Evolutionary conservation across 2,329 filamentous ascomycete species (phyloP).

Genomic region (Hypoxylon sp.): DNA sequence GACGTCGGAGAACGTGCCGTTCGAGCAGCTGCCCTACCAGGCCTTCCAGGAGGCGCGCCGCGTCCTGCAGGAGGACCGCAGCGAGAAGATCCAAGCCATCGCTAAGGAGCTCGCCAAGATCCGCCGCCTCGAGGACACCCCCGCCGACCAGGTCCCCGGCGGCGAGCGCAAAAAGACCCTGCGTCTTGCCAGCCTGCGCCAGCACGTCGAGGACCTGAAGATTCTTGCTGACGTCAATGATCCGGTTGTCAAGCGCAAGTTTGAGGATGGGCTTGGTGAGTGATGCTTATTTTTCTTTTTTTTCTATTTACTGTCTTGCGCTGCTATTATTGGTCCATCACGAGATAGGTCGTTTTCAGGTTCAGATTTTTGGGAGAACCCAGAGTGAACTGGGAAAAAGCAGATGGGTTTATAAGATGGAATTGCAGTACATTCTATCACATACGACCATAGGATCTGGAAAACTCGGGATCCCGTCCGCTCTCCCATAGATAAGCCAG

Average conservation of each 20-base stretch:
- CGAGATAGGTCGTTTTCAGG: neutral
- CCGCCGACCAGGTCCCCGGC: constrained; percentile 65
- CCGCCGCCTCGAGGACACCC: constrained; percentile 67
- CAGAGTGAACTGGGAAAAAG: constrained; percentile 4
- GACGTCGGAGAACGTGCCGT: constrained; percentile 74
- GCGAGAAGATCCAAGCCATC: constrained; percentile 81
- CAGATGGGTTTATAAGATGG: constrained; percentile 13
- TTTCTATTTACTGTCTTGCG: neutral
- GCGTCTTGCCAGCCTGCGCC: constrained; percentile 73
- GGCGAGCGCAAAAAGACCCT: constrained; percentile 72
- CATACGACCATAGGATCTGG: constrained; percentile 34
- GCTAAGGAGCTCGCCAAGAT: constrained; percentile 73
- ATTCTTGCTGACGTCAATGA: constrained; percentile 95
- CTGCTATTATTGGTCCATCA: too few species aligned
- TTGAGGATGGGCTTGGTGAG: constrained; percentile 89
- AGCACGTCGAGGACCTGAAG: constrained; percentile 80
- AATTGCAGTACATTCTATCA: constrained; percentile 8
- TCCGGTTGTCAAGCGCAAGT: constrained; percentile 88
- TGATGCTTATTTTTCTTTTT: constrained; percentile 20
- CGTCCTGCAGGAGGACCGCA: constrained; percentile 79
- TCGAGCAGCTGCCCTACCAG: constrained; percentile 95
- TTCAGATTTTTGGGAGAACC: neutral
- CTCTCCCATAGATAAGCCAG: constrained; percentile 32
- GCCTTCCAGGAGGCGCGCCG: constrained; percentile 96
- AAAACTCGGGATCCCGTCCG: constrained; percentile 36